Base-by-base conservation (phyloP, 169 alveolate species). In the Plasmodium fragile region DNA sequence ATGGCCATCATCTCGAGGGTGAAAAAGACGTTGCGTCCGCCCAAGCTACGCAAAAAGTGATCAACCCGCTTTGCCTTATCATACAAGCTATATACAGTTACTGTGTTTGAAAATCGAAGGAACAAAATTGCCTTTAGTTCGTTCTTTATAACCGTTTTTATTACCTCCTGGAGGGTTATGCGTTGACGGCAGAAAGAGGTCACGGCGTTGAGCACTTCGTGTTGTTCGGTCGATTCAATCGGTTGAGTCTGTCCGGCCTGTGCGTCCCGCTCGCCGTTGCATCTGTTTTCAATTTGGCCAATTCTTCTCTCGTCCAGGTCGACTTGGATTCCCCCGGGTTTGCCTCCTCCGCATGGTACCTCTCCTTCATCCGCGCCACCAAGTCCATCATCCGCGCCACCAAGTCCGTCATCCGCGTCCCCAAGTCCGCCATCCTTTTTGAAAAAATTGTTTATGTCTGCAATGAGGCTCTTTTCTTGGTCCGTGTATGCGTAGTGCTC, bases 41-140 rank as follows among this genome's bases (percentile, higher is more conserved):
- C 71, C 28, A 87, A 25, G 3, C 49, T 13, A 10, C n/a, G 30
- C 22, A 87, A 32, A n/a, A 53, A 25, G 8, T 25, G 45, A 25
- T 87, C 65, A 2, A 87, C 41, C 45, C 59, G 71, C 81, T 75
- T 87, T 22, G 93, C 36, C 34, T 78, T 87, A 41, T 87, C 70
- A 25, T 65, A 75, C 22, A 87, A 13, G 32, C 32, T 41, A 34
- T 6, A 5, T 6, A 87, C 75, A 6, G 30, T 87, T 25, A 11
- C 41, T n/a, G 72, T 65, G 22, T 49, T 10, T 0, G 81, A 65
- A 59, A 87, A 65, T 1, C 70, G 65, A 5, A 87, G 30, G 70
- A 87, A 87, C 39, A 87, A 11, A 36, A 87, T 77, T 18, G 90
- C 81, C 41, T 59, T 87, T 22, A 87, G 41, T 87, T 87, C 93